These are phyloP conservation scores for Fusarium sp. DNA, from an alignment of 2,329 filamentous ascomycete species.

Conservation along the genomic window DNA sequence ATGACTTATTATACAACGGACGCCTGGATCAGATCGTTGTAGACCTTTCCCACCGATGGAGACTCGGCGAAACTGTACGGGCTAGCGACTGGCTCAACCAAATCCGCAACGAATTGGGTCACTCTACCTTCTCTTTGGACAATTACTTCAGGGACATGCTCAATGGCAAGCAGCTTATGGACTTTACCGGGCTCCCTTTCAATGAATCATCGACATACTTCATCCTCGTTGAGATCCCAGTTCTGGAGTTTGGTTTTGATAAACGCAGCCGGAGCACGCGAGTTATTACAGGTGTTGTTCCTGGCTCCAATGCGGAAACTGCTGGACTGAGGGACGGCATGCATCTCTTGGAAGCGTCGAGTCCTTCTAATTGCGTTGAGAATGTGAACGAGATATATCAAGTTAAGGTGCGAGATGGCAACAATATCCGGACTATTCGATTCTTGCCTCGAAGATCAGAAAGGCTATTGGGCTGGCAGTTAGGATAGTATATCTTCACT, in stretches of 20 bases:
- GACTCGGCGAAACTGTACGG: background rate
- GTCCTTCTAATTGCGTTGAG: background rate
- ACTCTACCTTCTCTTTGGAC: rapidly evolving
- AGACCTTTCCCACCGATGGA: background rate
- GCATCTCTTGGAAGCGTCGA: background rate
- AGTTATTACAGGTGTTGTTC: background rate
- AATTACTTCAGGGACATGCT: background rate
- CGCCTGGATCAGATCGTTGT: background rate
- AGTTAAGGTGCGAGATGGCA: background rate
- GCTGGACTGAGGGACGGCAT: background rate
- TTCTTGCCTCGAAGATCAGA: background rate
- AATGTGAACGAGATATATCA: background rate
- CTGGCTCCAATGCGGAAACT: background rate
- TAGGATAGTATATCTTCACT: background rate
- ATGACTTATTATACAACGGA: background rate
- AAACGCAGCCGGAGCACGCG: background rate
- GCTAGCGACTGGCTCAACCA: background rate
- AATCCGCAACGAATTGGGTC: background rate
- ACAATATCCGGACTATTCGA: rapidly evolving
- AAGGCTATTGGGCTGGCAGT: background rate
- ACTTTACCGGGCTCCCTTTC: background rate
- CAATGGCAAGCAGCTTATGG: background rate
- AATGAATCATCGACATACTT: background rate
- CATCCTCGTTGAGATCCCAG: background rate
- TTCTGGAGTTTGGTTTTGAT: background rate